Percentiles rank a stretch among this genome's conserved stretches.
phyloP scores from a whole-genome alignment of 2,329 filamentous ascomycete genomes.

The Colletotrichum sp. region DNA sequence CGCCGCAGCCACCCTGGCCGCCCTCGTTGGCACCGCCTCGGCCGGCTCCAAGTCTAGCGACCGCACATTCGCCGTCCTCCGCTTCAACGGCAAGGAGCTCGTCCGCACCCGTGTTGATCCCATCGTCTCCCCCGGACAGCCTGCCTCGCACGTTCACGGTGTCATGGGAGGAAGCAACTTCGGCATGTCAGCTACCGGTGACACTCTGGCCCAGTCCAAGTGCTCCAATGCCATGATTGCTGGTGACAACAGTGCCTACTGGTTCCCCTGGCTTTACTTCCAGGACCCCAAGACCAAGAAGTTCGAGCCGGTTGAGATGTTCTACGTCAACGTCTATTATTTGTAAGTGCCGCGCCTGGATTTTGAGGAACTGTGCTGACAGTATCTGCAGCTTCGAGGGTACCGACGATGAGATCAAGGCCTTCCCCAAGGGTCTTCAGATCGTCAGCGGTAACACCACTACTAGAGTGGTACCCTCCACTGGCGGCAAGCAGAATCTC shows the following conservation, averaged over 20 bases:
- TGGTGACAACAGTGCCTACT: constrained; percentile 77
- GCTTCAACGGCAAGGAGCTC: constrained; percentile 70
- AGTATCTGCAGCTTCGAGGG: constrained; percentile 56
- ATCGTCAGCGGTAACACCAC: constrained; percentile 72
- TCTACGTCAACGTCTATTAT: constrained; percentile 81
- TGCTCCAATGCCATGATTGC: constrained; percentile 75
- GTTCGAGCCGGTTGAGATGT: constrained; percentile 70
- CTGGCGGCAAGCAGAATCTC: constrained; percentile 53
- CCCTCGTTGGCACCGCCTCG: constrained; percentile 39
- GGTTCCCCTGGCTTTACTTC: constrained; percentile 76
- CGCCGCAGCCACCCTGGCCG: constrained; percentile 34
- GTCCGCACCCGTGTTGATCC: constrained; percentile 70
- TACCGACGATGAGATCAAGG: constrained; percentile 68
- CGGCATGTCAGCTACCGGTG: constrained; percentile 63
- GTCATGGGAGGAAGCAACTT: constrained; percentile 76
- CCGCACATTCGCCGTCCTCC: constrained; percentile 71
- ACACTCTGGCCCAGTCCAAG: constrained; percentile 61
- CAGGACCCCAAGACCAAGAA: constrained; percentile 64
- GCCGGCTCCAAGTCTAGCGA: constrained; percentile 43
- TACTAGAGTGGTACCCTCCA: constrained; percentile 60
- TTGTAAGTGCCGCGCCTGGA: constrained; percentile 49
- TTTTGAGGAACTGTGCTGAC: constrained; percentile 25
- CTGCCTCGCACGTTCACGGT: constrained; percentile 70
- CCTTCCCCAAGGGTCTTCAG: constrained; percentile 74
- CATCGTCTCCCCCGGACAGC: constrained; percentile 65